Conservation (phyloP, 2,329 filamentous ascomycete genomes). For the Chrysoporthe cubensis region DNA sequence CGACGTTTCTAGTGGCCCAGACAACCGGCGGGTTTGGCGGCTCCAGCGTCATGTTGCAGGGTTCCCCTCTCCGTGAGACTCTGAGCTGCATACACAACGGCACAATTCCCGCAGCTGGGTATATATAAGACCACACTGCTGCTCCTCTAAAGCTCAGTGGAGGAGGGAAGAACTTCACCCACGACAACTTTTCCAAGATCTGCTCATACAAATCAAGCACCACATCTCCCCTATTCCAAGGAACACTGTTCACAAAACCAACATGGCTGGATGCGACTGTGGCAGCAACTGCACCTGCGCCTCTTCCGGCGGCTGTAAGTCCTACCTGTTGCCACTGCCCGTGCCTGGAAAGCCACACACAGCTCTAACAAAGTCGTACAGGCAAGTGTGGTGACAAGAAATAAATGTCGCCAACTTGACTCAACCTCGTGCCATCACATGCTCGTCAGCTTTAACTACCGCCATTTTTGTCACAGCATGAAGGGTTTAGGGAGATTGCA, state of each 20-base stretch:
- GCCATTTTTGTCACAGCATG: not conserved
- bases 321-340: not conserved
- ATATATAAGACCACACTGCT: not conserved
- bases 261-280: constrained; percentile 27
- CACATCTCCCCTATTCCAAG: not conserved
- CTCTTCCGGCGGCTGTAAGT: constrained; percentile 23
- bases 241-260: constrained; percentile 11
- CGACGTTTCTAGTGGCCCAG: not conserved
- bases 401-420: not conserved
- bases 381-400: constrained; percentile 20
- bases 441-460: not conserved
- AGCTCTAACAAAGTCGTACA: not conserved
- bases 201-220: not conserved
- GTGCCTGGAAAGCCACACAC: not conserved
- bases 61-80: not conserved
- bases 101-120: constrained; percentile 19
- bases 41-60: constrained; percentile 10
- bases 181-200: not conserved
- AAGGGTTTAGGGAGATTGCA: not conserved
- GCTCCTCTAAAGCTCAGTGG: not conserved
- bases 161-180: not conserved
- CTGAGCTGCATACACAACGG: not conserved
- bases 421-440: not conserved
- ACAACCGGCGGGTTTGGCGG: not conserved
- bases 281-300: constrained; percentile 16